phyloP scores from a whole-genome alignment of 2,329 filamentous ascomycete species.

The Celoporthe dispersa region DNA sequence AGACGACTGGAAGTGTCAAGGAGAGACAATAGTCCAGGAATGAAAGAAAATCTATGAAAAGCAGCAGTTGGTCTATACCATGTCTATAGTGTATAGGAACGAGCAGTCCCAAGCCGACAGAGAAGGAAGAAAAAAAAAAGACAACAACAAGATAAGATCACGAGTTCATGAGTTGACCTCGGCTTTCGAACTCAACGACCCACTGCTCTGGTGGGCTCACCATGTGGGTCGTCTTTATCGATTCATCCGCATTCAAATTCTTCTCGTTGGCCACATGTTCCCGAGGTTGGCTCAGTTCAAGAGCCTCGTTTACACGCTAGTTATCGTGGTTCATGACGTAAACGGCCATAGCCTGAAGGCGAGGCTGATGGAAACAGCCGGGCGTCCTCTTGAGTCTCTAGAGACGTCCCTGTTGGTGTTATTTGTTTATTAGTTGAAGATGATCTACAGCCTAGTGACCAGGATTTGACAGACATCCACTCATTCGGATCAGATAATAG shows the following conservation, averaged over 20 bases:
- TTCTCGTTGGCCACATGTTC: constrained; percentile 11
- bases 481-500: not conserved
- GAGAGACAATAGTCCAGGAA: not conserved
- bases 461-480: not conserved
- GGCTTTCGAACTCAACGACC: constrained; percentile 20
- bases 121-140: not conserved
- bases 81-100: constrained; percentile 4
- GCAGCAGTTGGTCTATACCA: not conserved
- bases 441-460: not conserved
- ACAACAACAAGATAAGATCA: constrained; percentile 25
- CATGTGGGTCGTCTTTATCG: constrained; percentile 14
- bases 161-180: constrained; percentile 19
- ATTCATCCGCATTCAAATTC: constrained; percentile 4
- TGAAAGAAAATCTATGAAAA: not conserved
- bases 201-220: constrained; percentile 18
- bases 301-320: constrained; percentile 2
- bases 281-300: not conserved
- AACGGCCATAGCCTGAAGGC: not conserved
- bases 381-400: not conserved
- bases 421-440: not conserved
- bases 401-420: not conserved
- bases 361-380: not conserved
- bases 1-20: not conserved
- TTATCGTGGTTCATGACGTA: not conserved
- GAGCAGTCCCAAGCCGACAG: not conserved